Evolutionary conservation across 306 rosid species (phyloP).

Genomic region (Purshia tridentata): DNA sequence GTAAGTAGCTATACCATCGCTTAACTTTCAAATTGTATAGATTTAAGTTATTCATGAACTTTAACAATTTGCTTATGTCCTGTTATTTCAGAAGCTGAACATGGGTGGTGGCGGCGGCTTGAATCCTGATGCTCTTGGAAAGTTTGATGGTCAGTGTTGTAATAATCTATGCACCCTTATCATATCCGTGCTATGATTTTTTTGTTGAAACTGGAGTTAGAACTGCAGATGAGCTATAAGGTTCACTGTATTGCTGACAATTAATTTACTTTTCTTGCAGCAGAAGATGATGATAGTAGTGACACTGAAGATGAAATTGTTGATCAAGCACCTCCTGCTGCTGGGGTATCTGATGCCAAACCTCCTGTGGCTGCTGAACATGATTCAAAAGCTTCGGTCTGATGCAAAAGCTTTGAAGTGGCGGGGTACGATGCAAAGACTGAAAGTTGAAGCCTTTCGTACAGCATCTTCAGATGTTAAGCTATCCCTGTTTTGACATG

Average conservation of each 20-base stretch:
- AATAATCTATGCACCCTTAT: not conserved
- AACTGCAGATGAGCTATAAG: not conserved
- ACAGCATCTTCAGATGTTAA: not conserved
- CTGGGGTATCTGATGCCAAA: conserved; percentile 13
- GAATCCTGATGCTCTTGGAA: conserved; percentile 16
- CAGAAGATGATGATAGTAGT: conserved; percentile 20
- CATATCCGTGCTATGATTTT: not conserved
- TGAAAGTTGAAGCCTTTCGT: not conserved
- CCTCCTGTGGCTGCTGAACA: not conserved
- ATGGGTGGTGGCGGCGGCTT: conserved; percentile 29
- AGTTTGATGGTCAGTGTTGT: conserved; percentile 28
- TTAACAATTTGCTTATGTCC: not conserved
- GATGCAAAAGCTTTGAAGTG: conserved; percentile 2
- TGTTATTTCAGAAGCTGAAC: conserved; percentile 26
- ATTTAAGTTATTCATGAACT: not conserved
- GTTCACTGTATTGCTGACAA: not conserved
- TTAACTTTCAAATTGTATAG: not conserved
- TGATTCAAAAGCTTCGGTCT: conserved; percentile 4
- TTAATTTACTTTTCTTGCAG: not conserved
- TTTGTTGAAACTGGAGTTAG: not conserved
- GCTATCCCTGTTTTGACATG: not conserved
- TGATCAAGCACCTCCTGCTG: conserved; percentile 8
- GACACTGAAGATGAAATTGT: conserved; percentile 24
- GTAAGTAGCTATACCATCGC: conserved; percentile 31
- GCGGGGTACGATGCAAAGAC: not conserved